Conservation (phyloP, 2,329 filamentous ascomycete species). For the Aspergillus ibericus region DNA sequence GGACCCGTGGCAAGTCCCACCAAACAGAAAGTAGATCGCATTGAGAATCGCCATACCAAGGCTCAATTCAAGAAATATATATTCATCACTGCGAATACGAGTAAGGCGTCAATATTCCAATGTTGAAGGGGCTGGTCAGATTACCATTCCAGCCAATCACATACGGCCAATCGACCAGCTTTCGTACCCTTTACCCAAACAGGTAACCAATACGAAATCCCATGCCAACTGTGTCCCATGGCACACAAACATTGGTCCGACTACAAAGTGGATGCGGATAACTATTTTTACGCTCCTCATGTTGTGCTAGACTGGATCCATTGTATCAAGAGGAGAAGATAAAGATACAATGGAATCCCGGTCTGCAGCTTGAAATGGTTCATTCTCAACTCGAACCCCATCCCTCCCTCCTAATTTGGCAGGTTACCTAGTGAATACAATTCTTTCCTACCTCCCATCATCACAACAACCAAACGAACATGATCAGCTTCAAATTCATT, state of each 20-base stretch:
- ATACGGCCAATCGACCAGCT: not conserved
- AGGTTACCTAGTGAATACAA: no score
- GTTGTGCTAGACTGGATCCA: not conserved
- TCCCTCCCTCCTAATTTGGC: not conserved
- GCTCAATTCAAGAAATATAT: no score
- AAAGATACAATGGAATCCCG: not conserved
- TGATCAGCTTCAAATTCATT: not conserved
- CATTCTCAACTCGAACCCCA: not conserved
- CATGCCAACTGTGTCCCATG: not conserved
- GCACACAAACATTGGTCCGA: not conserved
- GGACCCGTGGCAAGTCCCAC: no score
- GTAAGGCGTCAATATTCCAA: no score
- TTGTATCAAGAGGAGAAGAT: not conserved
- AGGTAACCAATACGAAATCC: not conserved
- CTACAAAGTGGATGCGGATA: not conserved
- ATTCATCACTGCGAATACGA: no score
- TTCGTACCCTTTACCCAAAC: not conserved
- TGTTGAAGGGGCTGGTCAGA: no score
- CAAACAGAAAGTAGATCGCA: no score
- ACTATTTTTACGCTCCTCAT: not conserved
- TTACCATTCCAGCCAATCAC: no score
- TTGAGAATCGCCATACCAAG: no score
- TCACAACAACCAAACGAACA: not conserved
- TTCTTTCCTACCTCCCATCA: not conserved
- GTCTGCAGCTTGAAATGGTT: not conserved